These are phyloP conservation scores for Eucalyptus camaldulensis DNA, from an alignment of 345 rosid species.

Conservation along the genomic window DNA sequence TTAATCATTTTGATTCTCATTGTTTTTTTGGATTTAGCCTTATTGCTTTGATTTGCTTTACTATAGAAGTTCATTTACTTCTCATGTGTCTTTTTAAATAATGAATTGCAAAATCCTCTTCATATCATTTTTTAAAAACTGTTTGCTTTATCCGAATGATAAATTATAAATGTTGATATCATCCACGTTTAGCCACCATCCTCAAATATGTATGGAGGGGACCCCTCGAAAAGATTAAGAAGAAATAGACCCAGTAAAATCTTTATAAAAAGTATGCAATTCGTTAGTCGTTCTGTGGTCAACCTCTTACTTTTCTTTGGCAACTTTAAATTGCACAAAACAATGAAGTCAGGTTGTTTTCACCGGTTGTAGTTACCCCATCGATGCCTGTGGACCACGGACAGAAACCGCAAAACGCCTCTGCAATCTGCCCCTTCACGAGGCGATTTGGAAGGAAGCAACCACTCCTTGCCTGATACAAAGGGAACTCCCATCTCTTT, in stretches of 20 bases:
- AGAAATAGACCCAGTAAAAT: not conserved
- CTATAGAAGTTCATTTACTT: too few relatives aligned
- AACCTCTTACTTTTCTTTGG: not conserved
- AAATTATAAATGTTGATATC: not conserved
- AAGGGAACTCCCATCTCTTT: not conserved
- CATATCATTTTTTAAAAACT: rapidly evolving
- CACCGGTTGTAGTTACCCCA: not conserved
- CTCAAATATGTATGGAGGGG: not conserved
- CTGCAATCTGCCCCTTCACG: not conserved
- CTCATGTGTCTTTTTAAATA: too few relatives aligned
- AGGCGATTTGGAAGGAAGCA: not conserved
- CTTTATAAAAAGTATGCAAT: not conserved
- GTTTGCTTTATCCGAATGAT: rapidly evolving
- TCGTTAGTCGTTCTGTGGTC: rapidly evolving
- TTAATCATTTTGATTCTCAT: too few relatives aligned
- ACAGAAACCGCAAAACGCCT: not conserved
- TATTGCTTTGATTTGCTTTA: not conserved
- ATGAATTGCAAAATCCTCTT: rapidly evolving
- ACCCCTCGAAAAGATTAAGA: not conserved
- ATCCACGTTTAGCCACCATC: not conserved
- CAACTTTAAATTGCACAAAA: not conserved
- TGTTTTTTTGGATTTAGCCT: rapidly evolving
- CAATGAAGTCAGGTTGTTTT: too few relatives aligned
- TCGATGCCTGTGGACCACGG: not conserved
- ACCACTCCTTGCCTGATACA: not conserved